Conservation (phyloP, 441 rosid species). For the Populus tomentosa region DNA sequence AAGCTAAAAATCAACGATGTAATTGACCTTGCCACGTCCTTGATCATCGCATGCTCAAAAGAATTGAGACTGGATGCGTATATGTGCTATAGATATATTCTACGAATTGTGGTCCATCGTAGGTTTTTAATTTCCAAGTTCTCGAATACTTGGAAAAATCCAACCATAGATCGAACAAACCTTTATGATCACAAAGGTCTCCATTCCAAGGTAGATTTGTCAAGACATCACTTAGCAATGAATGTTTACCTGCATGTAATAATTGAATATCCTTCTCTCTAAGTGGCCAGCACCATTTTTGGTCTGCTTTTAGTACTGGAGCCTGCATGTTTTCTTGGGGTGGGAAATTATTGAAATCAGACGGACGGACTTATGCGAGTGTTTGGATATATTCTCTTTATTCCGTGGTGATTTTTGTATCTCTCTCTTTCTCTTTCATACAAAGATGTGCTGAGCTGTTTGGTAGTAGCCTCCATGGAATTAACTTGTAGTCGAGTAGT, state of each 20-base stretch:
- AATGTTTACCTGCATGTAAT: neutral
- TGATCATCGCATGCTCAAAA: neutral
- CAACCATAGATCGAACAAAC: neutral
- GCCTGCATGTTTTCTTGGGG: neutral
- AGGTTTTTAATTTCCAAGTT: neutral
- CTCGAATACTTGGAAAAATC: neutral
- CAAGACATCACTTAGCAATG: neutral
- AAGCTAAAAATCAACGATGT: neutral
- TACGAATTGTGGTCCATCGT: neutral
- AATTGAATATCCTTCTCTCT: neutral
- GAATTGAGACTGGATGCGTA: neutral
- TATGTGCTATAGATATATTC: neutral
- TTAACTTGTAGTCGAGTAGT: neutral
- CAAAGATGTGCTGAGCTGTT: neutral
- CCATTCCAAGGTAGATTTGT: neutral
- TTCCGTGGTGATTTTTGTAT: neutral
- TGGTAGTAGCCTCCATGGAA: neutral
- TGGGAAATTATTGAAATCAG: neutral
- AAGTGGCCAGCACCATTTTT: neutral
- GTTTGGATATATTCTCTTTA: neutral
- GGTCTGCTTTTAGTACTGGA: neutral
- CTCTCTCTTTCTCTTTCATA: neutral
- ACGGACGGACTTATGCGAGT: neutral
- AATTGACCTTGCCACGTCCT: neutral
- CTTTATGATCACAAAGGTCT: neutral